phyloP scores from a whole-genome alignment of 2,329 filamentous ascomycete species.

The Tolypocladium ophioglossoides region DNA sequence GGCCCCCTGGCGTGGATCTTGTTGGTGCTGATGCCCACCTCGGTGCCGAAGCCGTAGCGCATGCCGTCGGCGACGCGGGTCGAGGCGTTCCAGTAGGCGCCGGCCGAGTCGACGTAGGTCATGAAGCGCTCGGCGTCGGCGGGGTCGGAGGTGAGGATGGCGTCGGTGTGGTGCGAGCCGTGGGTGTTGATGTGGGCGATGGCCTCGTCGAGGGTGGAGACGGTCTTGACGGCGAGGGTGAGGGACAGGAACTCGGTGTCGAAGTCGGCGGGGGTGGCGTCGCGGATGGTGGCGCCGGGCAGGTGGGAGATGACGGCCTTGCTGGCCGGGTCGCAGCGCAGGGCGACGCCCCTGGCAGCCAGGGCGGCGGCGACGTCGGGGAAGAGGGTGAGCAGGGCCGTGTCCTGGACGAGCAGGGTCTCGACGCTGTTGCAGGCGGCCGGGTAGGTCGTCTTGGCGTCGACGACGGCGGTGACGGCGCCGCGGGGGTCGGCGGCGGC shows the following conservation, averaged over 20 bases:
- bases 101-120: conserved; percentile 74
- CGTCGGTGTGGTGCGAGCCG: conserved; percentile 89
- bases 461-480: conserved; percentile 68
- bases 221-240: conserved; percentile 72
- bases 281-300: conserved; percentile 42
- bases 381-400: conserved; percentile 55
- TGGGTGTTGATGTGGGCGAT: conserved; percentile 85
- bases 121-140: conserved; percentile 72
- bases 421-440: conserved; percentile 95
- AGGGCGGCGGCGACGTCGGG: conserved; percentile 66
- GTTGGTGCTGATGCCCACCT: conserved; percentile 97
- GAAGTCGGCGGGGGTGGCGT: conserved; percentile 62
- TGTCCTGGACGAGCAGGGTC: conserved; percentile 74
- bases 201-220: conserved; percentile 58
- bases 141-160: conserved; percentile 64
- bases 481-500: conserved; percentile 62
- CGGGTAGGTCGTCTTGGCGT: conserved; percentile 90
- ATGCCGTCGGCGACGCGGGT: conserved; percentile 93
- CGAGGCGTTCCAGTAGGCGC: conserved; percentile 95
- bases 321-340: conserved; percentile 66
- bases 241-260: conserved; percentile 84
- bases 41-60: conserved; percentile 94
- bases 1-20: conserved; percentile 94
- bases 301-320: conserved; percentile 49
- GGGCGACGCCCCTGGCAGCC: conserved; percentile 62